A percentile compares a stretch with the other conserved stretches of the same genome.
phyloP scores from a whole-genome alignment of 306 rosid species.

The Ochetophila trinervis region DNA sequence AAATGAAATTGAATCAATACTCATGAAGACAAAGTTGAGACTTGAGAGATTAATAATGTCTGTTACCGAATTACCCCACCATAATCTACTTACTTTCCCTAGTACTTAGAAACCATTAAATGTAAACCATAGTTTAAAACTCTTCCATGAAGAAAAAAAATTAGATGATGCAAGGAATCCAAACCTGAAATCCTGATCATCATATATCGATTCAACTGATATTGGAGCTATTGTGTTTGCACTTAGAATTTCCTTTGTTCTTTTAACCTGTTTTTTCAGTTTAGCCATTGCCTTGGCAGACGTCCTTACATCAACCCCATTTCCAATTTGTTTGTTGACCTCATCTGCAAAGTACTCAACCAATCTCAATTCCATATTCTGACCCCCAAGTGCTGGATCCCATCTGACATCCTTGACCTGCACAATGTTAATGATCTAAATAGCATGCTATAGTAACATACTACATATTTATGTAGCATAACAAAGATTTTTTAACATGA shows the following conservation, averaged over 20 bases:
- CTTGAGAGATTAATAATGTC: neutral
- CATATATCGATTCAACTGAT: slow-evolving; percentile 89
- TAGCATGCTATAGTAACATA: neutral
- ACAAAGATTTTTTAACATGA: too few relatives aligned
- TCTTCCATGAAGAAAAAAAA: neutral
- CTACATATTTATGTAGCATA: neutral
- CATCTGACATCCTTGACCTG: slow-evolving; percentile 98
- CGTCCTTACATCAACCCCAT: slow-evolving; percentile 78
- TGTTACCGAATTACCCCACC: neutral
- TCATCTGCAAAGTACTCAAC: slow-evolving; percentile 88
- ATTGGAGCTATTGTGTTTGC: slow-evolving; percentile 94
- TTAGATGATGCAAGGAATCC: slow-evolving; percentile 5
- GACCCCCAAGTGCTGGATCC: slow-evolving; percentile 93
- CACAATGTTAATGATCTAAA: slow-evolving; percentile 27
- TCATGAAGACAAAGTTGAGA: neutral
- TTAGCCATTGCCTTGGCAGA: slow-evolving; percentile 96
- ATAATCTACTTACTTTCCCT: neutral
- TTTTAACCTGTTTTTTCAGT: slow-evolving; percentile 93
- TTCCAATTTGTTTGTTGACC: slow-evolving; percentile 85
- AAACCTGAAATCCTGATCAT: slow-evolving; percentile 87
- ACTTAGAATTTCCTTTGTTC: slow-evolving; percentile 95
- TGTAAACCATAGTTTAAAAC: neutral
- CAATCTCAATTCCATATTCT: slow-evolving; percentile 74
- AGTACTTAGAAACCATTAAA: slow-evolving; percentile 6
- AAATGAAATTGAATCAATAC: neutral